phyloP scores from a whole-genome alignment of 495 filamentous ascomycete genomes.

The Penicillium flavigenum region DNA sequence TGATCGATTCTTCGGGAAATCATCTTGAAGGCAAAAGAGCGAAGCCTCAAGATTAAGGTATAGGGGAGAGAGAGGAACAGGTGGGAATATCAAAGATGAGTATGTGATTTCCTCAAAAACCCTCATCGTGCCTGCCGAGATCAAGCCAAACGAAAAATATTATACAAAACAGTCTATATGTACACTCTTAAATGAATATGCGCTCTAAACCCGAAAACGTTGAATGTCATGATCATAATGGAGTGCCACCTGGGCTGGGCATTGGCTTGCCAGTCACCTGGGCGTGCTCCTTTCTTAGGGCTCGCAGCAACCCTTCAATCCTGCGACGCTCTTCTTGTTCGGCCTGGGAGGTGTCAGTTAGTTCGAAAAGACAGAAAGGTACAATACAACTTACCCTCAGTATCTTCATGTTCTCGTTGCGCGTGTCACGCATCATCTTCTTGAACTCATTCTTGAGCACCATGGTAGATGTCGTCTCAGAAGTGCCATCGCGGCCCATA shows the following conservation, averaged over 20 bases:
- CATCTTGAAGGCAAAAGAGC: conserved; percentile 18
- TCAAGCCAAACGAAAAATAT: conserved; percentile 19
- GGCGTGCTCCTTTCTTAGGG: conserved; percentile 54
- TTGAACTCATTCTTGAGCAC: conserved; percentile 80
- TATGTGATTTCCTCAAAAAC: conserved; percentile 3
- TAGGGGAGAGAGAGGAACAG: background rate
- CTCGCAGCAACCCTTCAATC: conserved; percentile 59
- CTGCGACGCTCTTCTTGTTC: conserved; percentile 72
- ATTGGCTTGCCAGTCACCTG: conserved; percentile 50
- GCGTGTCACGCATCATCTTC: conserved; percentile 86
- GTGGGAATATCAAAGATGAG: background rate
- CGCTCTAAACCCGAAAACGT: conserved; percentile 16
- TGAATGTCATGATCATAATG: conserved; percentile 41
- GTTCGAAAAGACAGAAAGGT: conserved; percentile 8
- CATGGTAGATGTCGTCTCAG: conserved; percentile 65
- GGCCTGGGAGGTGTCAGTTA: conserved; percentile 45
- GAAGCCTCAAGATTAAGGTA: background rate
- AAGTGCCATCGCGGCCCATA: conserved; percentile 44
- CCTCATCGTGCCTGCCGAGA: conserved; percentile 27
- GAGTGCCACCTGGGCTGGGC: conserved; percentile 49
- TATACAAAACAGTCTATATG: conserved; percentile 27
- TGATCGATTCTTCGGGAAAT: background rate
- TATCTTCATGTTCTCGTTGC: conserved; percentile 66
- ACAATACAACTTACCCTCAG: conserved; percentile 57
- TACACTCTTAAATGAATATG: conserved; percentile 22